These are phyloP conservation scores for Paradendryphiella salina DNA, from an alignment of 2,329 filamentous ascomycete genomes.

Conservation along the genomic window DNA sequence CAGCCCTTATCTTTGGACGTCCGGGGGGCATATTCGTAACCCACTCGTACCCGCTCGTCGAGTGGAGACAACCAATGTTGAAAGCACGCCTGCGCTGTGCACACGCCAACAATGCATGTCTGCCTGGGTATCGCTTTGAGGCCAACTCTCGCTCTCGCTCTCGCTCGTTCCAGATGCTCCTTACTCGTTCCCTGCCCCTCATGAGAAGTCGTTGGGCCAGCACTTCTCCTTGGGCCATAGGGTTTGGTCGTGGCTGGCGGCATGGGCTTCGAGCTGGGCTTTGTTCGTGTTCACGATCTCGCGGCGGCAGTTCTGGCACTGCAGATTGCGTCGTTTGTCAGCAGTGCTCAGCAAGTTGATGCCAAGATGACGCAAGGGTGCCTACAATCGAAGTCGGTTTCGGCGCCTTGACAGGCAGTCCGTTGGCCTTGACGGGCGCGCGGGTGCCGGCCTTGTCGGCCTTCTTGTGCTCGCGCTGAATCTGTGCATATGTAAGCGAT, in stretches of 20 bases:
- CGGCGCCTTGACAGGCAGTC: conserved; percentile 58
- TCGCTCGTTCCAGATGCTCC: no score
- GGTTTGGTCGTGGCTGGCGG: conserved; percentile 55
- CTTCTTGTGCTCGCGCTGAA: conserved; percentile 59
- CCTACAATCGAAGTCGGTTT: conserved; percentile 57
- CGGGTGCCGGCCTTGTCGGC: conserved; percentile 60
- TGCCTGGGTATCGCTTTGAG: no score
- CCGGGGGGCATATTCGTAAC: no score
- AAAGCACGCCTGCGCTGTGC: no score
- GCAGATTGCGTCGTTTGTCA: neutral
- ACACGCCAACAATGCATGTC: no score
- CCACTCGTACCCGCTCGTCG: no score
- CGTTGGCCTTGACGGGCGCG: conserved; percentile 58
- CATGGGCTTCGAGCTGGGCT: conserved; percentile 58
- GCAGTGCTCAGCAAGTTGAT: neutral
- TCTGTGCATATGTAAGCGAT: conserved; percentile 38
- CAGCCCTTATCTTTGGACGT: no score
- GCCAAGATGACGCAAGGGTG: conserved; percentile 3
- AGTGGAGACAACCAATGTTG: no score
- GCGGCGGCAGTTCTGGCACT: conserved; percentile 58
- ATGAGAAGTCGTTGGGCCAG: conserved; percentile 56
- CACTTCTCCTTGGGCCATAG: conserved; percentile 62
- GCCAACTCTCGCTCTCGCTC: no score
- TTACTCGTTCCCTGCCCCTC: neutral
- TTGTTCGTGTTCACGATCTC: conserved; percentile 58